These are phyloP conservation scores for Fusarium sp. DNA, from an alignment of 2,329 filamentous ascomycete genomes.

Conservation along the genomic window DNA sequence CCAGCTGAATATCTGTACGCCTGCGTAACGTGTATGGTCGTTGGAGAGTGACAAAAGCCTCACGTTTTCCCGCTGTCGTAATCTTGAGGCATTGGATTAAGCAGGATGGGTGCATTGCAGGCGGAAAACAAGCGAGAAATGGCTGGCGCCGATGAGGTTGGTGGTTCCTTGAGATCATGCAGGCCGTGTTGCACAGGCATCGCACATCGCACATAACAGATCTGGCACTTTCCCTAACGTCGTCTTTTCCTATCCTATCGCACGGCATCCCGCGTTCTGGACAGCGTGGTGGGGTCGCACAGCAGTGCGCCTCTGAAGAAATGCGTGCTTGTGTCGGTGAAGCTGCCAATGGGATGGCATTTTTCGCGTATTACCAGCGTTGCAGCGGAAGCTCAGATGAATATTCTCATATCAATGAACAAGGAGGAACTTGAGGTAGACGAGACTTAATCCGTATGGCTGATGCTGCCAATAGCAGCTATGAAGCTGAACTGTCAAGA, in stretches of 20 bases:
- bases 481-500: slow-evolving; percentile 3
- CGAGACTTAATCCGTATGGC: slow-evolving; percentile 7
- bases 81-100: slow-evolving; percentile 17
- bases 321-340: slow-evolving; percentile 33
- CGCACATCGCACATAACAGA: slow-evolving; percentile 43
- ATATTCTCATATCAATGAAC: not conserved
- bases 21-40: slow-evolving; percentile 15
- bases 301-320: slow-evolving; percentile 27
- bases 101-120: slow-evolving; percentile 29
- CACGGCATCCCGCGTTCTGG: slow-evolving; percentile 30
- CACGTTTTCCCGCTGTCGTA: not conserved
- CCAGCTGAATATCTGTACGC: not conserved
- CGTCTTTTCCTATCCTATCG: slow-evolving; percentile 29
- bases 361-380: slow-evolving; percentile 40
- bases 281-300: slow-evolving; percentile 37
- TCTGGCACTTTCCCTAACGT: slow-evolving; percentile 44
- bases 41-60: slow-evolving; percentile 12
- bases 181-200: slow-evolving; percentile 45
- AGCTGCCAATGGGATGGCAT: slow-evolving; percentile 42
- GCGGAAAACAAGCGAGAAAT: slow-evolving; percentile 46
- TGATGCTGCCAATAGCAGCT: not conserved
- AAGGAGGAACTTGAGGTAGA: not conserved
- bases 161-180: slow-evolving; percentile 47
- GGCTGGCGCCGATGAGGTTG: slow-evolving; percentile 44
- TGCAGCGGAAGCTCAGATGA: slow-evolving; percentile 35